These are phyloP conservation scores for Metrosideros polymorpha DNA, from an alignment of 441 rosid genomes.

Conservation along the genomic window DNA sequence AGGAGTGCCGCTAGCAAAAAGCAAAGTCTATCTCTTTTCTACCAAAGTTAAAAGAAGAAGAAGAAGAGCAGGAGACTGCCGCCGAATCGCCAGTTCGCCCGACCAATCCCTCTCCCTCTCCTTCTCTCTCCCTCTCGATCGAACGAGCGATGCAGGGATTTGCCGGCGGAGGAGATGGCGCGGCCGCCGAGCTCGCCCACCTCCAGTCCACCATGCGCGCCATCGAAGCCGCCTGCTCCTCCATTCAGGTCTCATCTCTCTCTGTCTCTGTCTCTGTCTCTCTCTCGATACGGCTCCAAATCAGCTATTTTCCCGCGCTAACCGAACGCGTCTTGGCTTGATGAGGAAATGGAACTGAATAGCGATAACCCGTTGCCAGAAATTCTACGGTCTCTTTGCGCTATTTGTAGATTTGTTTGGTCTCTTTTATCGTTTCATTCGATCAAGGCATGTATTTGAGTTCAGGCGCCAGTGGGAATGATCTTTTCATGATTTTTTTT, in stretches of 20 bases:
- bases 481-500: background rate
- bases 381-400: background rate
- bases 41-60: background rate
- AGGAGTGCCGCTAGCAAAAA: background rate
- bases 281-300: background rate
- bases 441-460: background rate
- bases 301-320: background rate
- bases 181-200: conserved; percentile 43
- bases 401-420: background rate
- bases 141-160: conserved; percentile 35
- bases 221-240: conserved; percentile 91
- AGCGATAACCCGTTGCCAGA: background rate
- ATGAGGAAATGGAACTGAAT: background rate
- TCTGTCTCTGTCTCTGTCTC: background rate
- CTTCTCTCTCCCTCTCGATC: background rate
- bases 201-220: conserved; percentile 85
- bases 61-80: background rate
- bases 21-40: background rate
- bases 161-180: conserved; percentile 25
- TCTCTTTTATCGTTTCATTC: background rate
- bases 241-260: conserved; percentile 56
- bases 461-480: background rate
- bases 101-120: background rate
- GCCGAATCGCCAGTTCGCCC: too few species aligned
- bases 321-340: background rate